Base-by-base conservation (phyloP, 176 grass and related monocot species). In the Coix lacrymajobi region DNA sequence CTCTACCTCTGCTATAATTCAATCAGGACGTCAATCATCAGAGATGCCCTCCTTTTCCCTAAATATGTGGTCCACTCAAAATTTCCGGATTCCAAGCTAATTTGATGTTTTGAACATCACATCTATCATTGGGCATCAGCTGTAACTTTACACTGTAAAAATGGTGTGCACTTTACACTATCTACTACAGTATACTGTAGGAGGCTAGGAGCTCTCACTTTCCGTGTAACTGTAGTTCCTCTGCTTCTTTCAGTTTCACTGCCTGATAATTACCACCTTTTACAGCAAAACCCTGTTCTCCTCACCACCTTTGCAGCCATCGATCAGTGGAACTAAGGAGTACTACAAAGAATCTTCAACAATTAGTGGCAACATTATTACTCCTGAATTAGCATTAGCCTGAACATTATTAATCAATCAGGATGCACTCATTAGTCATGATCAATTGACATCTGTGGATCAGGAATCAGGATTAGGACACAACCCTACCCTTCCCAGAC, bases 341-440 rank as follows among this genome's bases (percentile, higher is more conserved):
- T 34, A 36, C 60, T 34, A 36, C 60, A 72, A 78, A 20, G 26
- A 66, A 67, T 82, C 73, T 82, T 24, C 12, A 86, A 60, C 71
- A 66, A 0, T 17, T 41, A 15, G 31, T 4, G 12, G 56, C 37
- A 46, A 25, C 1, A n/a, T 58, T 46, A 48, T 36, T 73, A 58
- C 45, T 73, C 57, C 33, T 66, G 45, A 84, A 75, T 79, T 43
- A 70, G 31, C 74, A 79, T 10, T 38, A 26, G 7, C 29, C 45
- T 60, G 46, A 78, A 83, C 44, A 24, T 57, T 3, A 83, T 56
- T 73, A 54, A 88, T 70, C 66, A 86, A 82, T 82, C 79, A 82
- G 72, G 56, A 89, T 77, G 72, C 78, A 78, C 78, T 86, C 78
- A 86, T 86, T 82, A 72, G 83, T 48, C 43, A 64, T 89, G 68